Percentiles rank a stretch among this genome's conserved stretches.
Evolutionary conservation across 352 stramenopile species (phyloP).

Genomic region (Pythium dissotocum): DNA sequence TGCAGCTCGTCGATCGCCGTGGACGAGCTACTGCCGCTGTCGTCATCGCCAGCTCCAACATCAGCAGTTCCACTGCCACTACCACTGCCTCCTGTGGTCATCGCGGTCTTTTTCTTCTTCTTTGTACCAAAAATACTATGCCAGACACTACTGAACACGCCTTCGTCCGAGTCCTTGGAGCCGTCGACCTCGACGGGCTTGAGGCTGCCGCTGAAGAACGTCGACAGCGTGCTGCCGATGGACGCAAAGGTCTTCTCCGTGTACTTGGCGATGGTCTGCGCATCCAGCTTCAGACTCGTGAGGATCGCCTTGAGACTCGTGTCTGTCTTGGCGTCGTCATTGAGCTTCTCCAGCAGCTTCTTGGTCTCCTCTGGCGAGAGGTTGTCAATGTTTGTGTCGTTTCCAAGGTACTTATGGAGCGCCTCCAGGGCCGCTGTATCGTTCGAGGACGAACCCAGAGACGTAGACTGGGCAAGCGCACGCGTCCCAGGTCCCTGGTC

Average conservation of each 20-base stretch:
- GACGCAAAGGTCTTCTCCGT: conserved; percentile 12
- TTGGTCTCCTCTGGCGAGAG: conserved; percentile 6
- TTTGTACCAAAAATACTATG: conserved; percentile 14
- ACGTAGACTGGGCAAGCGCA: conserved; percentile 1
- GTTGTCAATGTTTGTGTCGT: conserved; percentile 7
- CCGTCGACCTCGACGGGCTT: conserved; percentile 5
- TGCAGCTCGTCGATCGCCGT: neutral
- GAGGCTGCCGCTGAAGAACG: conserved; percentile 5
- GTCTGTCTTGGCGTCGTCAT: conserved; percentile 8
- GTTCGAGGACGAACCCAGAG: neutral
- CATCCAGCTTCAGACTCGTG: no score
- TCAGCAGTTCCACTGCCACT: conserved; percentile 10
- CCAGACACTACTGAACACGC: conserved; percentile 17
- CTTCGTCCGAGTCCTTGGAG: conserved; percentile 6
- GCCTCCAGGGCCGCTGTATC: conserved; percentile 5
- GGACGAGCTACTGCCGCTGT: neutral
- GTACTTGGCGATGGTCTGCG: conserved; percentile 4
- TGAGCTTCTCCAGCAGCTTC: conserved; percentile 13
- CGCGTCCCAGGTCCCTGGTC: conserved; percentile 3
- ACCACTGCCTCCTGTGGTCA: neutral
- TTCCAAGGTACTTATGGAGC: conserved; percentile 16
- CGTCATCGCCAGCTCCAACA: neutral
- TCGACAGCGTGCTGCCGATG: conserved; percentile 4
- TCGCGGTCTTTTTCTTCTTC: neutral
- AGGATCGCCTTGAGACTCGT: conserved; percentile 8